These are phyloP conservation scores for Stygiomarasmius scandens DNA, from an alignment of 1,284 basidiomycete genomes.

Conservation along the genomic window DNA sequence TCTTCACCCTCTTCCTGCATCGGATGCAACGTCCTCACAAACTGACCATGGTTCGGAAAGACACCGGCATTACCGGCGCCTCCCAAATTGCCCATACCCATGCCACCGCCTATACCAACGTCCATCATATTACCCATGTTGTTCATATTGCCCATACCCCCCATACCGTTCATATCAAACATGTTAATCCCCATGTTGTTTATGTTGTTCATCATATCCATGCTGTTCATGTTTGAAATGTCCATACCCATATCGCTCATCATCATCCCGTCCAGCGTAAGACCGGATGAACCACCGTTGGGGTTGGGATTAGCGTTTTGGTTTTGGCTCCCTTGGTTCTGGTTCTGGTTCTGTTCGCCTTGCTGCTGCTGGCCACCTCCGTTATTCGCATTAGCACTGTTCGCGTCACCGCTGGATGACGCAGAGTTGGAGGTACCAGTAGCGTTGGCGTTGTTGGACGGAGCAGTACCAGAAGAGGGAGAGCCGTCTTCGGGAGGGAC, in stretches of 20 bases:
- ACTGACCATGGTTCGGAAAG: no score
- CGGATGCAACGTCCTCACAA: conserved; percentile 34
- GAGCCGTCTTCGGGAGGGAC: background rate
- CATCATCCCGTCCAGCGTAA: background rate
- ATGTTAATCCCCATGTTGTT: no score
- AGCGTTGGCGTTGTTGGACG: background rate
- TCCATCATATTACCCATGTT: background rate
- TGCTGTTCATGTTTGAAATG: no score
- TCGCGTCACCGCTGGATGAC: background rate
- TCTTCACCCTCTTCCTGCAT: conserved; percentile 25
- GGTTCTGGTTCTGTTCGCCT: no score
- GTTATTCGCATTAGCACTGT: background rate
- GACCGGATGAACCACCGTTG: background rate
- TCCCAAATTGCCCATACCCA: conserved; percentile 13
- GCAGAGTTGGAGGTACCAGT: background rate
- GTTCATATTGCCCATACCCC: background rate
- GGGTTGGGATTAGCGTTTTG: background rate
- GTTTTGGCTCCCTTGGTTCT: no score
- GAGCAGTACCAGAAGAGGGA: background rate
- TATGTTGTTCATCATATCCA: no score
- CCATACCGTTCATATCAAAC: background rate
- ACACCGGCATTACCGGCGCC: no score
- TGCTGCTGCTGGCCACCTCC: no score
- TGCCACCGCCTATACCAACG: conserved; percentile 1
- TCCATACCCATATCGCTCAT: background rate